Conservation (phyloP, 768 basidiomycete genomes). For the Asterophora lycoperdoides region DNA sequence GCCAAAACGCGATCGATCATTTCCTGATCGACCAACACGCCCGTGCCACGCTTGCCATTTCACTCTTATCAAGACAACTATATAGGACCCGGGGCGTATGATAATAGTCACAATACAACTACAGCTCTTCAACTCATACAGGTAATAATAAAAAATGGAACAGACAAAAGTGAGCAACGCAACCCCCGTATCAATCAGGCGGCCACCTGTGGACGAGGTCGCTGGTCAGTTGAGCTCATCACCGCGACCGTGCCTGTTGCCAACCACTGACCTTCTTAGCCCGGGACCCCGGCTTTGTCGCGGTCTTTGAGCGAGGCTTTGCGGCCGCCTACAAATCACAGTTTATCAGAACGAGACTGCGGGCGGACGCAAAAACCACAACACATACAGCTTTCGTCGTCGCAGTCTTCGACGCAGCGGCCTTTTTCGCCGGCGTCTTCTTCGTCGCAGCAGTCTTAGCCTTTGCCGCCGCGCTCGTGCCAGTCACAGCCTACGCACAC, state of each 20-base stretch:
- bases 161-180: conserved; percentile 10
- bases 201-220: conserved; percentile 13
- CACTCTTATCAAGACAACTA: not conserved
- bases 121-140: conserved; percentile 6
- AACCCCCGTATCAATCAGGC: conserved; percentile 15
- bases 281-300: conserved; percentile 21
- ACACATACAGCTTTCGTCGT: not conserved
- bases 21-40: not conserved
- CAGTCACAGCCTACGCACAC: conserved; percentile 44
- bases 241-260: conserved; percentile 1
- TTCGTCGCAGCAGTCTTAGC: conserved; percentile 36
- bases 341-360: no score
- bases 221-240: conserved; percentile 1
- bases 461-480: conserved; percentile 39
- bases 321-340: conserved; percentile 20
- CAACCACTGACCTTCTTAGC: conserved; percentile 30
- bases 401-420: conserved; percentile 29
- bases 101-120: conserved; percentile 19
- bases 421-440: conserved; percentile 34
- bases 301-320: conserved; percentile 28
- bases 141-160: conserved; percentile 18
- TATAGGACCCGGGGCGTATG: conserved; percentile 6
- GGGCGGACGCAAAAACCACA: no score
- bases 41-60: no score
- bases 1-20: not conserved